Evolutionary conservation across 768 basidiomycete species (phyloP).

Genomic region (Suillus lakei): DNA sequence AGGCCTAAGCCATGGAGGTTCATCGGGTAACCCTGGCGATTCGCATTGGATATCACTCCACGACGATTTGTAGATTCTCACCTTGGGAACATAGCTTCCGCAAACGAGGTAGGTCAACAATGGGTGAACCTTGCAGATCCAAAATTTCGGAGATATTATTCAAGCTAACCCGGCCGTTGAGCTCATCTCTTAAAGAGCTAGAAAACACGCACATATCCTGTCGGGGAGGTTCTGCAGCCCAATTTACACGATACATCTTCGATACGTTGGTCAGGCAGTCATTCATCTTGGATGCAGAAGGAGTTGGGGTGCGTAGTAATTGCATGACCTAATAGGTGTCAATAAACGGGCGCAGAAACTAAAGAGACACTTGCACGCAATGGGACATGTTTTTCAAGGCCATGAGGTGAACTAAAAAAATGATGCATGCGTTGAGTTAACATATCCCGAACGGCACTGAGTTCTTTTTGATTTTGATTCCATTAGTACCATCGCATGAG

Average conservation of each 20-base stretch:
- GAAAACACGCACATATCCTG: conserved; percentile 59
- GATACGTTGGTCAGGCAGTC: conserved; percentile 59
- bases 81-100: conserved; percentile 65
- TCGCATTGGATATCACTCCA: neutral
- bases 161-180: conserved; percentile 25
- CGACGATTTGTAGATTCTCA: conserved; percentile 32
- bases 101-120: conserved; percentile 60
- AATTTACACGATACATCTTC: conserved; percentile 54
- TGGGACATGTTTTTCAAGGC: conserved; percentile 60
- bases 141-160: conserved; percentile 64
- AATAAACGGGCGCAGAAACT: neutral
- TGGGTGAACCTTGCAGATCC: conserved; percentile 50
- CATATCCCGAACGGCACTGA: conserved; percentile 56
- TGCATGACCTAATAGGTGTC: conserved; percentile 47
- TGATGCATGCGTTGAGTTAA: conserved; percentile 63
- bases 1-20: conserved; percentile 77
- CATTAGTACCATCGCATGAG: neutral
- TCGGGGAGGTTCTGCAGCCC: conserved; percentile 64
- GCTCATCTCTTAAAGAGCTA: conserved; percentile 3
- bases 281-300: conserved; percentile 62
- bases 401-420: conserved; percentile 59
- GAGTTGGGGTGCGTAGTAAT: conserved; percentile 54
- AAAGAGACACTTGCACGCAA: conserved; percentile 41
- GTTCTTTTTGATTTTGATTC: conserved; percentile 46
- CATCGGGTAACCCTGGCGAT: conserved; percentile 66